A percentile compares a stretch with the other conserved stretches of the same genome.
phyloP scores from a whole-genome alignment of 345 rosid genomes.

The Atalantia buxifolia region DNA sequence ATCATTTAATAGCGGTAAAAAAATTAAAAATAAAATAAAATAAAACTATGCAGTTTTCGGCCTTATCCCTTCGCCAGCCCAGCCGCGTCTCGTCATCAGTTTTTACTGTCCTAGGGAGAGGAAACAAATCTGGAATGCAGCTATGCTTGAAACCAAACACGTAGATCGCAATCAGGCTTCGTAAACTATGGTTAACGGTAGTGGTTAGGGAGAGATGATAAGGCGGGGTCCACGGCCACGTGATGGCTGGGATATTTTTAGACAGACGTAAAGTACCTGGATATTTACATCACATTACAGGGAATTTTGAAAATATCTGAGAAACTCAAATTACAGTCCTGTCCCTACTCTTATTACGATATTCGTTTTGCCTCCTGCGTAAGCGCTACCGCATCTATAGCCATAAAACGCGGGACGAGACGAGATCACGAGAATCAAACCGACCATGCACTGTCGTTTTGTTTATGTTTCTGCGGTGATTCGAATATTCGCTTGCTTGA shows the following conservation, averaged over 20 bases:
- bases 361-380: neutral
- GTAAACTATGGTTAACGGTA: neutral
- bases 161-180: neutral
- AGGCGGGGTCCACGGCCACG: slow-evolving; percentile 1
- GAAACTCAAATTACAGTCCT: neutral
- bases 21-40: too few relatives aligned
- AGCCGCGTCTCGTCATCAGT: neutral
- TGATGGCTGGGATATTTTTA: neutral
- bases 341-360: neutral
- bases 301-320: neutral
- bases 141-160: neutral
- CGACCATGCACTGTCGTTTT: neutral
- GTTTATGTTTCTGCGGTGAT: neutral
- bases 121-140: neutral
- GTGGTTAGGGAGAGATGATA: neutral
- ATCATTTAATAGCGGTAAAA: too few relatives aligned
- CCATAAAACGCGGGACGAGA: neutral
- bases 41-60: too few relatives aligned
- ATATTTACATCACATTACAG: neutral
- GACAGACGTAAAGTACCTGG: neutral
- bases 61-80: neutral
- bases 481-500: too few relatives aligned
- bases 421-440: neutral
- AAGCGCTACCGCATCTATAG: neutral
- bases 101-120: neutral